Evolutionary conservation across 176 grass and related monocot genomes (phyloP).

Genomic region (Cenchrus purpureus): DNA sequence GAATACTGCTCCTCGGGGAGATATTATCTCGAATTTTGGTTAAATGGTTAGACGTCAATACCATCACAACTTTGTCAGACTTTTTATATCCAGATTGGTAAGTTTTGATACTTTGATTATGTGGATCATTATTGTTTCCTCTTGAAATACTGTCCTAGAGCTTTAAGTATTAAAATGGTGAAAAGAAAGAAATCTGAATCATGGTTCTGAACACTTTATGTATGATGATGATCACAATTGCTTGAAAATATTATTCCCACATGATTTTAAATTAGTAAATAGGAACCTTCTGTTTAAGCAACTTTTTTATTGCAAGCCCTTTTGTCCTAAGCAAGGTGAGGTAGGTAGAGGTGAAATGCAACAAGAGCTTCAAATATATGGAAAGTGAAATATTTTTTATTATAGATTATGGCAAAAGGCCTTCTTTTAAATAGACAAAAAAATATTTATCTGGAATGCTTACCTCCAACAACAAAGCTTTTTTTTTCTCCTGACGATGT

Average conservation of each 20-base stretch:
- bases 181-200: background rate
- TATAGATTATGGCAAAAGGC: background rate
- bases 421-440: conserved; percentile 10
- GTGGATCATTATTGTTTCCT: conserved; percentile 37
- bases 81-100: conserved; percentile 97
- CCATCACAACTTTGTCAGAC: conserved; percentile 70
- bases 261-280: conserved; percentile 30
- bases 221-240: conserved; percentile 10
- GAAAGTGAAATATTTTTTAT: background rate
- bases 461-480: background rate
- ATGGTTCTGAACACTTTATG: conserved; percentile 10
- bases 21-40: conserved; percentile 59
- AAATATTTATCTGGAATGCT: background rate
- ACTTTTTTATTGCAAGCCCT: conserved; percentile 19
- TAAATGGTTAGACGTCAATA: conserved; percentile 65
- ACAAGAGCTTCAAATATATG: background rate
- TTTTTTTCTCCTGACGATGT: conserved; percentile 4
- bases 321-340: background rate
- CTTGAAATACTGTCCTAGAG: conserved; percentile 9
- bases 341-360: background rate
- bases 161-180: background rate
- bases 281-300: conserved; percentile 3
- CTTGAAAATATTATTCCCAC: conserved; percentile 10
- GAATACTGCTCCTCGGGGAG: conserved; percentile 82
- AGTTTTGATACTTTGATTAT: conserved; percentile 50